Evolutionary conservation across 441 rosid species (phyloP), one percentile per base, ranked within the genome.

Genomic region (Croton laevigatus): DNA sequence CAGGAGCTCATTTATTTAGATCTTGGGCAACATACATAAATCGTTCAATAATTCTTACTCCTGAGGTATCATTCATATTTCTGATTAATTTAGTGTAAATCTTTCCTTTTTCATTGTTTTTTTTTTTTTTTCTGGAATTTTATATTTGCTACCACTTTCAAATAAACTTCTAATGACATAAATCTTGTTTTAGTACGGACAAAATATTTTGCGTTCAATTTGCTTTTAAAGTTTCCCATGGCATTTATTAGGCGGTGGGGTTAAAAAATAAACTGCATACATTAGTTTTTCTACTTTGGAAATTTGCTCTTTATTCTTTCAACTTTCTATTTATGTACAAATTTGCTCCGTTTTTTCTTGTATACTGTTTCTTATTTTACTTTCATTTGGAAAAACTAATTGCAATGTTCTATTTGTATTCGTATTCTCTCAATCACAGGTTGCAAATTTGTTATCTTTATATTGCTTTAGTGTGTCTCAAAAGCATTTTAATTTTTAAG

Each of bases 1-100:
- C 86, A 71, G 98, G 97, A 81, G 98, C 98, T 84, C 96, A 88
- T 85, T 87, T 93, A 66, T 93, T 93, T 76, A 84, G 84, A 74
- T 91, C 98, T 19, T 93, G 98, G 97, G 81, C 88, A 0, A 87
- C 81, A 10, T 91, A 81, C 75, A 85, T 94, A 68, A 94, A 91
- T 70, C 94, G 93, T 19, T 91, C 98, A 54, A 81, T 94, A 63
- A 85, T 94, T 78, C 97, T 94, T 76, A 87, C 98, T 61, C 98
- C 98, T n/a, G 97, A 94, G 95, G 97, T 94, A 82, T 58, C 66
- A 66, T 40, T 48, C 70, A 27, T 65, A 55, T 65, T 32, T 65
- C 68, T 38, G 23, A 49, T 65, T 14, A 22, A 17, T 57, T 34
- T 57, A 46, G 17, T 44, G 20, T 5, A 44, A 16, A 0, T 1